Percentiles rank a stretch among this genome's conserved stretches.
Evolutionary conservation across 257 asterid genomes (phyloP).

Genomic region (Solanum paucissectum): DNA sequence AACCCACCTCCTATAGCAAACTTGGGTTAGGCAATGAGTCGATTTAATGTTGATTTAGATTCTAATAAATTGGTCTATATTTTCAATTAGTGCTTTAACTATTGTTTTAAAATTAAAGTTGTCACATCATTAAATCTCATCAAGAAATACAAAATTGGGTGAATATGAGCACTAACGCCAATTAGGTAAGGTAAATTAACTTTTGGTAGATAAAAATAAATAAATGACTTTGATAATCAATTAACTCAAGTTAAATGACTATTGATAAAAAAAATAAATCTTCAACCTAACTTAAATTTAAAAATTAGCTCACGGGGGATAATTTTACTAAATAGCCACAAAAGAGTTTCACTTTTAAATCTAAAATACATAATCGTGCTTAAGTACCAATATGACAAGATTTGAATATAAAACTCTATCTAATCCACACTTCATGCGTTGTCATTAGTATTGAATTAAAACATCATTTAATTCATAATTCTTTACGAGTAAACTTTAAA

Average conservation of each 20-base stretch:
- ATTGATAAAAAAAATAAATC: no score
- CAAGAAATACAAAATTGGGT: no score
- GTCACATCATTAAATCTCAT: neutral
- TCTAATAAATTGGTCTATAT: no score
- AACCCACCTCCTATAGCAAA: no score
- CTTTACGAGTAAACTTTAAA: neutral
- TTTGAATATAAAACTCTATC: no score
- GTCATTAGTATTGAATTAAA: neutral
- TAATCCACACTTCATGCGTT: neutral
- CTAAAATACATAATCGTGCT: neutral
- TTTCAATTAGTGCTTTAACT: neutral
- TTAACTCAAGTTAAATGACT: neutral
- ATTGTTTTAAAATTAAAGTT: no score
- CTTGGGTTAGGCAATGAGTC: no score
- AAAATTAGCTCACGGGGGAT: neutral
- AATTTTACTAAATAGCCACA: neutral
- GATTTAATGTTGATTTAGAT: no score
- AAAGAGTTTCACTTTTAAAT: neutral
- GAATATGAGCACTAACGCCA: neutral
- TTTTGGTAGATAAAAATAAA: no score
- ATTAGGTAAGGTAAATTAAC: neutral
- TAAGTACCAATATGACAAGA: neutral
- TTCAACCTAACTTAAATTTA: no score
- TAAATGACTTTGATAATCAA: no score
- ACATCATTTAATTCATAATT: neutral